Conservation (phyloP, 345 rosid species). For the Eucalyptus fibrosa region DNA sequence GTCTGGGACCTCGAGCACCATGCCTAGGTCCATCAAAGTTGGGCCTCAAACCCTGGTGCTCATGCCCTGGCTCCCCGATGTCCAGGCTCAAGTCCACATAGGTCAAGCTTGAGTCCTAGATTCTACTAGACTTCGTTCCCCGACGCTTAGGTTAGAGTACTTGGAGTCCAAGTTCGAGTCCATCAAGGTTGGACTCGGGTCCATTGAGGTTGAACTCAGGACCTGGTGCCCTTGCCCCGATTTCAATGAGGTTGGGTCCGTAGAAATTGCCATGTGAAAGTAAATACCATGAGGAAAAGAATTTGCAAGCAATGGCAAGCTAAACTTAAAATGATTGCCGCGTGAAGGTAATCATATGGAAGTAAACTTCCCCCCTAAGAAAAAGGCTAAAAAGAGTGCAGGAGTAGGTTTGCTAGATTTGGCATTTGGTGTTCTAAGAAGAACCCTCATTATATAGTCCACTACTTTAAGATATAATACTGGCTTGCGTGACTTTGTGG, state of each 20-base stretch:
- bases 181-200: accelerated
- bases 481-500: not conserved
- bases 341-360: not conserved
- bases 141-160: not conserved
- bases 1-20: accelerated
- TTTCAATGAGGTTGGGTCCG: accelerated
- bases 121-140: not conserved
- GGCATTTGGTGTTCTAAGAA: not conserved
- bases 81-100: not conserved
- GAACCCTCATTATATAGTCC: not conserved
- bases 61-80: accelerated
- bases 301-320: not conserved
- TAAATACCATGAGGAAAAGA: not conserved
- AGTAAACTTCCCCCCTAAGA: not conserved
- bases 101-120: no score
- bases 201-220: accelerated
- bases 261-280: not conserved
- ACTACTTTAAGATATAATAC: not conserved
- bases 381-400: not conserved
- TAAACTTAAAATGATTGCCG: not conserved
- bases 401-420: not conserved
- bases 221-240: accelerated
- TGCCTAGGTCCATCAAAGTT: not conserved
- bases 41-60: not conserved
- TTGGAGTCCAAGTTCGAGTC: not conserved